phyloP scores from a whole-genome alignment of 2,329 filamentous ascomycete species.

The Purpureocillium takamizusanense region DNA sequence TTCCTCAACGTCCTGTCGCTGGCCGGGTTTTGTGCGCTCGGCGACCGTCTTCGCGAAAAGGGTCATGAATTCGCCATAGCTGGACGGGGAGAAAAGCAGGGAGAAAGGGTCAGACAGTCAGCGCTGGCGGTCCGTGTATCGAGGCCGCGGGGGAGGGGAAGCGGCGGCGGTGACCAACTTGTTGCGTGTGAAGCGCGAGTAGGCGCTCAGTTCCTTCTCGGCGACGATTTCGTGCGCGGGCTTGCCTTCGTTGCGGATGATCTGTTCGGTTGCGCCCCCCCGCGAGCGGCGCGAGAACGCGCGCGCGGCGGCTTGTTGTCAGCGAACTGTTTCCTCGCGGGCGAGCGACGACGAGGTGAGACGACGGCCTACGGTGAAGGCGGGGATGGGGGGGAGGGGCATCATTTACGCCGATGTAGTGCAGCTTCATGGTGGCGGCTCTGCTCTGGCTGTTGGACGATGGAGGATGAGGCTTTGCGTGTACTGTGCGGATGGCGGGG shows the following conservation, averaged over 20 bases:
- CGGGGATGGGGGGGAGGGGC: constrained; percentile 13
- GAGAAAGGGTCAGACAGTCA: neutral
- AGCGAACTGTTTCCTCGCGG: too few species aligned
- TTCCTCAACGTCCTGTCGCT: constrained; percentile 79
- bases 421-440: constrained; percentile 16
- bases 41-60: constrained; percentile 83
- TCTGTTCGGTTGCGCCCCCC: too few species aligned
- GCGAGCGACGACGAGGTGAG: too few species aligned
- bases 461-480: neutral
- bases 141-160: neutral
- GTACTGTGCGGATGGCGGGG: too few species aligned
- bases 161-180: constrained; percentile 38
- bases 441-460: neutral
- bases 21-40: constrained; percentile 71
- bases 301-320: too few species aligned
- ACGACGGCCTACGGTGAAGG: constrained; percentile 9
- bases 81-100: constrained; percentile 12
- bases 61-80: constrained; percentile 62
- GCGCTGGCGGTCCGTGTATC: too few species aligned
- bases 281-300: constrained; percentile 3
- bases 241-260: constrained; percentile 71
- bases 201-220: constrained; percentile 70
- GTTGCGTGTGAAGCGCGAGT: constrained; percentile 69
- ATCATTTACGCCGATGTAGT: constrained; percentile 71
- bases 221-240: constrained; percentile 68